phyloP scores from a whole-genome alignment of 1,139 yeast species.

The Petasospora rhodanensis region DNA sequence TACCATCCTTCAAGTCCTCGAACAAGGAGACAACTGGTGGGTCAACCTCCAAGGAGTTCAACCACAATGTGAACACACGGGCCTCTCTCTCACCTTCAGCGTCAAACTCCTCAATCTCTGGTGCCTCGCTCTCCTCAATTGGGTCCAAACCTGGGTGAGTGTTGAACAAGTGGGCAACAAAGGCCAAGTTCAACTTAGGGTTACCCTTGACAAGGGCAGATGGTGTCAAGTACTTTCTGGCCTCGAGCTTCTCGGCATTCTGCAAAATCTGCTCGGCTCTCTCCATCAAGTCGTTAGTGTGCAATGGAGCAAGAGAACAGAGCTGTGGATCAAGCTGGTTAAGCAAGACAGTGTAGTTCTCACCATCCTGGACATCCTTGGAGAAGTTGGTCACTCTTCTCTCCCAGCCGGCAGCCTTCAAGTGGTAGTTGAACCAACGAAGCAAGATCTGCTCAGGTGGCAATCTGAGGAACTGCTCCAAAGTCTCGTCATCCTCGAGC shows the following conservation, averaged over 20 bases:
- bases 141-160: conserved; percentile 97
- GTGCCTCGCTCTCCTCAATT: conserved; percentile 83
- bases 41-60: conserved; percentile 91
- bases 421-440: conserved; percentile 96
- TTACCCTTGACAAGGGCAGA: conserved; percentile 92
- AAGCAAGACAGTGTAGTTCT: conserved; percentile 83
- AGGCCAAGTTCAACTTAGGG: conserved; percentile 92
- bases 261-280: conserved; percentile 85
- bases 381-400: conserved; percentile 85
- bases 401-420: conserved; percentile 88
- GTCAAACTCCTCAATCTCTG: conserved; percentile 88
- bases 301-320: conserved; percentile 80
- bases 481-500: conserved; percentile 92
- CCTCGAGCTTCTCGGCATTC: conserved; percentile 87
- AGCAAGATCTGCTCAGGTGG: conserved; percentile 97
- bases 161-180: conserved; percentile 94
- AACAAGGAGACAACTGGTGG: conserved; percentile 90
- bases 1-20: conserved; percentile 94
- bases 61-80: conserved; percentile 95
- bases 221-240: conserved; percentile 93
- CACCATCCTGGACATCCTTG: conserved; percentile 89
- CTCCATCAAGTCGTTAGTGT: conserved; percentile 54
- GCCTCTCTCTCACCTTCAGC: conserved; percentile 99
- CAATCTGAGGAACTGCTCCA: conserved; percentile 90
- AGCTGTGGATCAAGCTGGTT: conserved; percentile 82